Evolutionary conservation across 305 asterid species (phyloP).

Genomic region (Vinca major): DNA sequence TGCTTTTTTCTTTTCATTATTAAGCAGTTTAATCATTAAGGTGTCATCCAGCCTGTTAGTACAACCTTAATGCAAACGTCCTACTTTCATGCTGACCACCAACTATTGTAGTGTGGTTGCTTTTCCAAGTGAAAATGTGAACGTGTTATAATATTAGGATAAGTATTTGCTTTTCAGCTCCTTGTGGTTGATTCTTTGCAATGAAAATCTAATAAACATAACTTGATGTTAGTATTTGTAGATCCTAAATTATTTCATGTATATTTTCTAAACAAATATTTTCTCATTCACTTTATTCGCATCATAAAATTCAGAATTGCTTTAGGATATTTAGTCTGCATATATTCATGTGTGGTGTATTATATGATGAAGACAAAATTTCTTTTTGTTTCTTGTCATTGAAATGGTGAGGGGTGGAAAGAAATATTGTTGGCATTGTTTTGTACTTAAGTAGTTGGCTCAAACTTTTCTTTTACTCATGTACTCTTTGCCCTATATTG

Average conservation of each 20-base stretch:
- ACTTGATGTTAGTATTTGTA: neutral
- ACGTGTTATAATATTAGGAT: neutral
- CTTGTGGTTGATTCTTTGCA: neutral
- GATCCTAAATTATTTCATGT: neutral
- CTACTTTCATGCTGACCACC: neutral
- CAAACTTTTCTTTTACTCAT: neutral
- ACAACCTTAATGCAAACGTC: neutral
- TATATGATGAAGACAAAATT: neutral
- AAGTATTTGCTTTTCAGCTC: neutral
- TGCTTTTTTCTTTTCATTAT: neutral
- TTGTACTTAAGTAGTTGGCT: neutral
- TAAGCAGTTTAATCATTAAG: neutral
- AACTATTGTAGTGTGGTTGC: neutral
- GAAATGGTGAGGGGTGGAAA: neutral
- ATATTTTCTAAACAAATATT: neutral
- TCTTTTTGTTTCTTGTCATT: neutral
- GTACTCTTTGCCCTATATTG: slow-evolving; percentile 2
- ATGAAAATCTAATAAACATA: neutral
- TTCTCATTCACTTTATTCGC: neutral
- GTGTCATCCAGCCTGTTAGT: neutral
- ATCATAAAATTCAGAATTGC: neutral
- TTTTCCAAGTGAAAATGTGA: neutral
- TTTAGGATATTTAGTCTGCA: neutral
- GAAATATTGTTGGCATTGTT: neutral
- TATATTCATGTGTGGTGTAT: neutral